These are phyloP conservation scores for Petasospora fabianii DNA, from an alignment of 1,139 yeast species.

Conservation along the genomic window DNA sequence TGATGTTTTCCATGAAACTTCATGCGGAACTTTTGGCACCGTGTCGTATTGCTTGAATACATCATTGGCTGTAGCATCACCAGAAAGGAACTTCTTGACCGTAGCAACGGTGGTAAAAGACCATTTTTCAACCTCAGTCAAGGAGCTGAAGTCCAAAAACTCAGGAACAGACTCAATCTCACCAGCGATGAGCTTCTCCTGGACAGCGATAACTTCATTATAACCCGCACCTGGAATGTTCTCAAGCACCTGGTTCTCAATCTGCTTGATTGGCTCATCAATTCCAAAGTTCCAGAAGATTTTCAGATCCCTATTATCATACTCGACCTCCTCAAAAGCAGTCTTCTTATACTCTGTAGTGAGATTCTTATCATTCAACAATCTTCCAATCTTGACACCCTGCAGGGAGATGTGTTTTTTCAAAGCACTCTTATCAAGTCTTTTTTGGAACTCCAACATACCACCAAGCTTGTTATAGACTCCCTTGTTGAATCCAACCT, in stretches of 20 bases:
- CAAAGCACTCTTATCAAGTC: slow-evolving; percentile 35
- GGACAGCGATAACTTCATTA: slow-evolving; percentile 13
- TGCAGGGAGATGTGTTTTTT: slow-evolving; percentile 36
- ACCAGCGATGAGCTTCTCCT: slow-evolving; percentile 18
- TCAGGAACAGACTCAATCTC: slow-evolving; percentile 6
- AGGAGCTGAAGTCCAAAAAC: slow-evolving; percentile 15
- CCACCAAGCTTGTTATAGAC: slow-evolving; percentile 62
- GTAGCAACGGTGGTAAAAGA: slow-evolving; percentile 24
- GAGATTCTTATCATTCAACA: slow-evolving; percentile 26
- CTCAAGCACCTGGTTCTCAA: slow-evolving; percentile 11
- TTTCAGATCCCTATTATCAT: slow-evolving; percentile 48
- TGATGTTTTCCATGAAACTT: slow-evolving; percentile 18
- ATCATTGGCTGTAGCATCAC: background rate
- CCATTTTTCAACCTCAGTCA: slow-evolving; percentile 36
- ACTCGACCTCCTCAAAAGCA: slow-evolving; percentile 3
- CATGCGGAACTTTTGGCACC: slow-evolving; percentile 16
- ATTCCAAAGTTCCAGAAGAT: slow-evolving; percentile 47
- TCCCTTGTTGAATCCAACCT: slow-evolving; percentile 48
- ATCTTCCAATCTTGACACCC: slow-evolving; percentile 36
- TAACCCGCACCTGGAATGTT: slow-evolving; percentile 17
- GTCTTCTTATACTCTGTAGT: slow-evolving; percentile 8
- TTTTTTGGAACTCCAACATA: slow-evolving; percentile 48
- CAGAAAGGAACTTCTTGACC: slow-evolving; percentile 20
- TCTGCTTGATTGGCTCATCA: slow-evolving; percentile 22
- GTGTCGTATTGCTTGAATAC: slow-evolving; percentile 2